A percentile compares a stretch with the other conserved stretches of the same genome.
phyloP scores from a whole-genome alignment of 164 flowering plant species.

The Aristolochia fimbriata region DNA sequence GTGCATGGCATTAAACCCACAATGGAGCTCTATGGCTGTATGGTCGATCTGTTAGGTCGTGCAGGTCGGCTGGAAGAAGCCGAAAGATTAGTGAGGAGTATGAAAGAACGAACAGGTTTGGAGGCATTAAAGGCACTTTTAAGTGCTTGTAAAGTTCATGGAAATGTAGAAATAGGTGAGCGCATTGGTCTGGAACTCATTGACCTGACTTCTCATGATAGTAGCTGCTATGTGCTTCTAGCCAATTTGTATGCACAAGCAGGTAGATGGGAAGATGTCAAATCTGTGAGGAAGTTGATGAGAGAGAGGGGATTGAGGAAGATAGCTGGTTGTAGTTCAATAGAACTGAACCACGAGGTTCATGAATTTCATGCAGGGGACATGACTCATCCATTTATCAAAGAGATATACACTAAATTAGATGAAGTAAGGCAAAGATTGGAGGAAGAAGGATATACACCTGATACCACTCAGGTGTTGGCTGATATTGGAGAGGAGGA shows the following conservation, averaged over 20 bases:
- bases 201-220: slow-evolving; percentile 6
- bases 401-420: background rate
- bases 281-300: slow-evolving; percentile 7
- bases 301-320: slow-evolving; percentile 8
- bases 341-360: slow-evolving; percentile 4
- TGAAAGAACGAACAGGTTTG: background rate
- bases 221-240: slow-evolving; percentile 11
- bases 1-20: slow-evolving; percentile 3
- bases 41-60: slow-evolving; percentile 13
- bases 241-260: slow-evolving; percentile 11
- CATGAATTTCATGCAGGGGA: slow-evolving; percentile 11
- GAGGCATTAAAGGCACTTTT: too few relatives aligned
- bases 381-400: slow-evolving; percentile 8
- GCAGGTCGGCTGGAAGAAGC: slow-evolving; percentile 10
- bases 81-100: background rate
- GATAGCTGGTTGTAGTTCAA: slow-evolving; percentile 9
- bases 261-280: slow-evolving; percentile 14
- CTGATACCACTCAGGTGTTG: slow-evolving; percentile 4
- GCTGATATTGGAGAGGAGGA: slow-evolving; percentile 9
- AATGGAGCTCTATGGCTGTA: slow-evolving; percentile 7
- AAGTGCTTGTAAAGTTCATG: too few relatives aligned
- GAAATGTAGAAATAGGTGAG: too few relatives aligned
- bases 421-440: slow-evolving; percentile 1
- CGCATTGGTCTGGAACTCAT: slow-evolving; percentile 4
- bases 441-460: slow-evolving; percentile 3